Evolutionary conservation across 257 asterid species (phyloP).

Genomic region (Forsythia viridissima): DNA sequence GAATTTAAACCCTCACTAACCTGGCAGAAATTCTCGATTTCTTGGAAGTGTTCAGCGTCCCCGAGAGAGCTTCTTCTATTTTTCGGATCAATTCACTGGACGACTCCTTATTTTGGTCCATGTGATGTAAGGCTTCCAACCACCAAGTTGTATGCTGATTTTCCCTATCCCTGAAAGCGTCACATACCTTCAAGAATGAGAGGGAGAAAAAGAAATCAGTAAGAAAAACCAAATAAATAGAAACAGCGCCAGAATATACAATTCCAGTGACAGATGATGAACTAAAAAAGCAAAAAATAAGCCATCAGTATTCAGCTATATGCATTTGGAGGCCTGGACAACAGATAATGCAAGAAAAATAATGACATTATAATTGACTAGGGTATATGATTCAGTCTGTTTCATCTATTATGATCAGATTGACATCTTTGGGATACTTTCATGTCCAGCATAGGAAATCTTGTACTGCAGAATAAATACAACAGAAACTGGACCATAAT

Average conservation of each 20-base stretch:
- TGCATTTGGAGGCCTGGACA: conserved; percentile 10
- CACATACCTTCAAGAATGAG: conserved; percentile 53
- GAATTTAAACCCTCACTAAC: conserved; percentile 45
- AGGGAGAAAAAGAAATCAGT: conserved; percentile 15
- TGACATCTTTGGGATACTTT: not conserved
- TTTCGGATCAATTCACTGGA: conserved; percentile 63
- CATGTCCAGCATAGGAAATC: conserved; percentile 12
- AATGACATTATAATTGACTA: not conserved
- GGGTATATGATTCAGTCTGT: not conserved
- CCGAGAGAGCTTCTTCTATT: conserved; percentile 78
- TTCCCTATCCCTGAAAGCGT: conserved; percentile 52
- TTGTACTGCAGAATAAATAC: not conserved
- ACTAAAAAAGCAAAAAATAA: not conserved
- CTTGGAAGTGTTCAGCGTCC: conserved; percentile 50
- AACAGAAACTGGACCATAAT: conserved; percentile 10
- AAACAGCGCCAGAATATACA: conserved; percentile 11
- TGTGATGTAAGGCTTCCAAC: conserved; percentile 80
- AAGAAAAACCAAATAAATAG: conserved; percentile 12
- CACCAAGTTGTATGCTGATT: conserved; percentile 72
- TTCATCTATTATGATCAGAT: conserved; percentile 11
- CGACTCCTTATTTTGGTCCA: conserved; percentile 71
- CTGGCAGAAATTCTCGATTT: conserved; percentile 67
- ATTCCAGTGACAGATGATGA: not conserved
- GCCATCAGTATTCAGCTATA: not conserved
- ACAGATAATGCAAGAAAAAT: not conserved